Evolutionary conservation across 805 yeast species (phyloP), one percentile per base, ranked within the genome.

Genomic region (Yamadazyma phyllophila): DNA sequence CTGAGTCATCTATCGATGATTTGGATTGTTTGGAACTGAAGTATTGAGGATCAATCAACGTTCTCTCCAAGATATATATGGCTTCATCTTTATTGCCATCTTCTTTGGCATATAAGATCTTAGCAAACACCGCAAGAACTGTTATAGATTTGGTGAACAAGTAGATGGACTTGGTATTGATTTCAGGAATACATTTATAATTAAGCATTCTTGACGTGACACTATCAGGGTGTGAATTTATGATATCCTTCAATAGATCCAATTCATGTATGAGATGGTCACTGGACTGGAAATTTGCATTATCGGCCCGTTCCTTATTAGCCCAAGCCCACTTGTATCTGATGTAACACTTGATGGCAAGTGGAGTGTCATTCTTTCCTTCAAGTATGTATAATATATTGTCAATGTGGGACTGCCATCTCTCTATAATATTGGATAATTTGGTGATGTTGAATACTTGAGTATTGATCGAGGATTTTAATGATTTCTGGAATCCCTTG

Each of bases 121-220:
- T 69, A 2, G 88, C 75, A 54, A 87, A 86, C 10, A 82, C 74
- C 0, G 84, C 68, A 36, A 89, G 77, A 0, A 92, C 87, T 24
- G 81, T 79, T 11, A 87, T 71, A 41, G 88, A 87, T 1, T 91
- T 83, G 14, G 82, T 66, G 54, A 88, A 91, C 4, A 80, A 70
- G 30, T 72, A 73, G 7, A 88, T 72, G 4, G 77, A 69, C 0
- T 70, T 65, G 1, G 61, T 42, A 35, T 75, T 81, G 2, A 91
- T 62, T 1, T 72, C 66, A 2, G 88, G 83, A 12, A 91, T 78
- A 45, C 74, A 67, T 1, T 72, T 67, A 52, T 76, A 85, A 57
- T 90, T 89, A 1, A 80, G 73, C 59, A 77, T 81, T 0, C 62
- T 55, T 0, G 84, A 63, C 7, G 64, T 58, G 2, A 73, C 32